Evolutionary conservation across 495 filamentous ascomycete species (phyloP).

Genomic region (Penicillium mononematosum): DNA sequence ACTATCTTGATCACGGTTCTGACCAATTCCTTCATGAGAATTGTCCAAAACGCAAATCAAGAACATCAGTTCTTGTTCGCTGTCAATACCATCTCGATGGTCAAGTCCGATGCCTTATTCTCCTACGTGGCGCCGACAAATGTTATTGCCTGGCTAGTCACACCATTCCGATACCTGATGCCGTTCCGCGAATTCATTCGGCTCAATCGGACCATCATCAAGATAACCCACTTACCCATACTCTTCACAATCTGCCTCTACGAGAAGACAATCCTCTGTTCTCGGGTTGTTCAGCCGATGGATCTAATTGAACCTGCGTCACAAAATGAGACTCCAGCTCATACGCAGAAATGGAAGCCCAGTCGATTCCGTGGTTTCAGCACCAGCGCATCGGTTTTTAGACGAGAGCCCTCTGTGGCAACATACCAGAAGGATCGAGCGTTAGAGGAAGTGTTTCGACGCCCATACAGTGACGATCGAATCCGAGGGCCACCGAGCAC

Average conservation of each 20-base stretch:
- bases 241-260: conserved; percentile 83
- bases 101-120: conserved; percentile 91
- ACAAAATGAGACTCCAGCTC: conserved; percentile 31
- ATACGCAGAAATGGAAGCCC: conserved; percentile 32
- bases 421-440: conserved; percentile 86
- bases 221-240: conserved; percentile 83
- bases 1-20: conserved; percentile 91
- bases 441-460: conserved; percentile 87
- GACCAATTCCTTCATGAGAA: conserved; percentile 91
- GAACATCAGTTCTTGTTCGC: conserved; percentile 94
- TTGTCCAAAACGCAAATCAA: conserved; percentile 86
- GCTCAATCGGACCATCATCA: conserved; percentile 83
- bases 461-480: conserved; percentile 50
- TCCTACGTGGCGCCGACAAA: conserved; percentile 89
- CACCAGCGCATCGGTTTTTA: conserved; percentile 55
- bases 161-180: conserved; percentile 74
- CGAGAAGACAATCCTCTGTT: conserved; percentile 71
- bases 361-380: conserved; percentile 67
- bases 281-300: conserved; percentile 68
- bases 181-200: conserved; percentile 76
- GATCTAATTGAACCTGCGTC: conserved; percentile 61
- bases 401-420: conserved; percentile 78
- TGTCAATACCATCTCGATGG: conserved; percentile 92
- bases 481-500: conserved; percentile 48
- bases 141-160: conserved; percentile 80